Conservation (phyloP, 495 filamentous ascomycete species). For the Mytilinidion resinicola region DNA sequence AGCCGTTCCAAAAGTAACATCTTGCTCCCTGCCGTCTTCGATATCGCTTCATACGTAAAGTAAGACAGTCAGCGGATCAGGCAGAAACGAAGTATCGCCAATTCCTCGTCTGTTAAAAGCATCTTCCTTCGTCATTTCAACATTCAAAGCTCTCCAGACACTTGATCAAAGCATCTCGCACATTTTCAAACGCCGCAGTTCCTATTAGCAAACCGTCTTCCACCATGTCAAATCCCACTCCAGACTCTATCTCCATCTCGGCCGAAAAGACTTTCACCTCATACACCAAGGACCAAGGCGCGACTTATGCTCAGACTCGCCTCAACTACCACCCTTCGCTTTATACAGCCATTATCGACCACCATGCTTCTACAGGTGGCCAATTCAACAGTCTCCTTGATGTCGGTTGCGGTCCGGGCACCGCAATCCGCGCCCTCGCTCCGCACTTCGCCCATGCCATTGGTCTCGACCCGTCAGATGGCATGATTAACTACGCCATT, state of each 20-base stretch:
- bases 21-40: no score
- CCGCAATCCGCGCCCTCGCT: constrained; percentile 37
- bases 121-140: no score
- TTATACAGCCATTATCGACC: constrained; percentile 43
- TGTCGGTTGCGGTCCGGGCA: constrained; percentile 53
- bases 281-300: constrained; percentile 42
- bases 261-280: constrained; percentile 40
- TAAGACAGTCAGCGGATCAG: no score
- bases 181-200: no score
- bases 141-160: no score
- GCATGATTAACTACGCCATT: constrained; percentile 49
- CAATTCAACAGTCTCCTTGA: constrained; percentile 44
- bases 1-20: no score
- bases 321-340: constrained; percentile 40
- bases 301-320: constrained; percentile 41
- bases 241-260: background rate
- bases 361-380: constrained; percentile 47
- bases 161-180: no score
- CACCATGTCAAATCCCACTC: background rate
- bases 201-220: background rate
- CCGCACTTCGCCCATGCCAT: constrained; percentile 43
- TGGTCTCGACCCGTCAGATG: constrained; percentile 47
- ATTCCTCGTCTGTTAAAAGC: no score
- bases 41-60: no score
- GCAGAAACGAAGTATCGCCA: no score